Percentiles rank a stretch among this genome's conserved stretches.
Conservation (phyloP, 768 basidiomycete genomes). For the Suillus decipiens region DNA sequence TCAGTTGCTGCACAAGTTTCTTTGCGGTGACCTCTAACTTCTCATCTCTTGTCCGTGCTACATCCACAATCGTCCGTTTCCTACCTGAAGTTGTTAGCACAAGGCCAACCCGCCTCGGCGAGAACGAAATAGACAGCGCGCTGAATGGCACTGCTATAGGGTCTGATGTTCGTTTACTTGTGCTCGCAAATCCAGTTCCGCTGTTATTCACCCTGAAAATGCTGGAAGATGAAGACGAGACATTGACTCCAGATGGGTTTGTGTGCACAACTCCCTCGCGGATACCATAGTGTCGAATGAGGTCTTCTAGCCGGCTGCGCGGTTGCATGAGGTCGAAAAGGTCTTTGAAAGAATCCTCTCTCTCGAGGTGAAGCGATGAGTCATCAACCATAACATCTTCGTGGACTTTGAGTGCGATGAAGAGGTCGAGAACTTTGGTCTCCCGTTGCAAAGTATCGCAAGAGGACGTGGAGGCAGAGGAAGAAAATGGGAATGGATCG, state of each 20-base stretch:
- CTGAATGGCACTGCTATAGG: slow-evolving; percentile 34
- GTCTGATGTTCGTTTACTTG: slow-evolving; percentile 1
- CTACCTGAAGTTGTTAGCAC: slow-evolving; percentile 33
- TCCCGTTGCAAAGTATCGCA: slow-evolving; percentile 62
- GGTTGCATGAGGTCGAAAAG: slow-evolving; percentile 80
- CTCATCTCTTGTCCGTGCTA: slow-evolving; percentile 51
- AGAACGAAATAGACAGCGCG: slow-evolving; percentile 42
- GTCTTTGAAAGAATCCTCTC: slow-evolving; percentile 76
- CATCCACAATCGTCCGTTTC: slow-evolving; percentile 58
- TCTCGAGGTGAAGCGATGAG: slow-evolving; percentile 70
- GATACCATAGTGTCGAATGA: slow-evolving; percentile 50
- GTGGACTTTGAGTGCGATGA: slow-evolving; percentile 77
- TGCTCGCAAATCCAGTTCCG: slow-evolving; percentile 9
- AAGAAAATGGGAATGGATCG: slow-evolving; percentile 70
- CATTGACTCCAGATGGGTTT: slow-evolving; percentile 5
- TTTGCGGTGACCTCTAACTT: slow-evolving; percentile 57
- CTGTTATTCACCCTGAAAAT: slow-evolving; percentile 5
- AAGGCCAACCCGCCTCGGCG: slow-evolving; percentile 41
- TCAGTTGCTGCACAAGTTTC: slow-evolving; percentile 51
- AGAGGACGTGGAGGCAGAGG: slow-evolving; percentile 26
- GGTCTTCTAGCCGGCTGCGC: slow-evolving; percentile 72
- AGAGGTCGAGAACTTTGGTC: slow-evolving; percentile 72
- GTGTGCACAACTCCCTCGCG: slow-evolving; percentile 38
- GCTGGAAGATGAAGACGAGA: slow-evolving; percentile 11
- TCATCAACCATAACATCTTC: slow-evolving; percentile 82